phyloP scores from a whole-genome alignment of 129 eudicot species.

The Calendula officinalis region DNA sequence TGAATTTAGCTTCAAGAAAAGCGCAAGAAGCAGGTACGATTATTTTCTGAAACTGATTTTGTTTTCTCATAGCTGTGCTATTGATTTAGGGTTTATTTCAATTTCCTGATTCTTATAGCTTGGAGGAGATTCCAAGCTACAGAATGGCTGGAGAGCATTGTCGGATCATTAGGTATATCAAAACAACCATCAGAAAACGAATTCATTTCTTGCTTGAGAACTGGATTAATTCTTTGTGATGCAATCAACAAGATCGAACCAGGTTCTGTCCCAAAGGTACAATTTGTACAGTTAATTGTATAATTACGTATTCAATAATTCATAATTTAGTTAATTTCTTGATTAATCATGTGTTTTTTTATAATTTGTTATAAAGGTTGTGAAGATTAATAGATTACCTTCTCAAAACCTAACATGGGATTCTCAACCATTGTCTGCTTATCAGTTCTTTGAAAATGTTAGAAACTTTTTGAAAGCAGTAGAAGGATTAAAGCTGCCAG shows the following conservation, averaged over 20 bases:
- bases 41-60: background rate
- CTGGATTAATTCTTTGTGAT: constrained; percentile 81
- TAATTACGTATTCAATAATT: background rate
- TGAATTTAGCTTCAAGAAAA: constrained; percentile 84
- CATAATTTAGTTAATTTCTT: no score
- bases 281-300: background rate
- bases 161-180: constrained; percentile 72
- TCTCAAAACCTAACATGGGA: constrained; percentile 61
- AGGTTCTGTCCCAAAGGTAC: constrained; percentile 87
- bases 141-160: constrained; percentile 77
- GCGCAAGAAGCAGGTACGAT: constrained; percentile 82
- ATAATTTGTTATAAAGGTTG: constrained; percentile 47
- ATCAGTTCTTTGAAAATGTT: constrained; percentile 95
- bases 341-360: background rate
- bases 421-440: constrained; percentile 92
- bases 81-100: background rate
- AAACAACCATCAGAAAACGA: constrained; percentile 68
- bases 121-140: constrained; percentile 77
- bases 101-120: constrained; percentile 44
- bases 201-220: constrained; percentile 88
- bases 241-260: constrained; percentile 84
- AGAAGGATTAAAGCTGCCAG: constrained; percentile 64
- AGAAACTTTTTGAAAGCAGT: constrained; percentile 77
- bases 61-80: background rate
- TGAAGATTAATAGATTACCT: constrained; percentile 51